Base-by-base conservation (phyloP, 2,329 filamentous ascomycete genomes). In the Colletotrichum siamense region DNA sequence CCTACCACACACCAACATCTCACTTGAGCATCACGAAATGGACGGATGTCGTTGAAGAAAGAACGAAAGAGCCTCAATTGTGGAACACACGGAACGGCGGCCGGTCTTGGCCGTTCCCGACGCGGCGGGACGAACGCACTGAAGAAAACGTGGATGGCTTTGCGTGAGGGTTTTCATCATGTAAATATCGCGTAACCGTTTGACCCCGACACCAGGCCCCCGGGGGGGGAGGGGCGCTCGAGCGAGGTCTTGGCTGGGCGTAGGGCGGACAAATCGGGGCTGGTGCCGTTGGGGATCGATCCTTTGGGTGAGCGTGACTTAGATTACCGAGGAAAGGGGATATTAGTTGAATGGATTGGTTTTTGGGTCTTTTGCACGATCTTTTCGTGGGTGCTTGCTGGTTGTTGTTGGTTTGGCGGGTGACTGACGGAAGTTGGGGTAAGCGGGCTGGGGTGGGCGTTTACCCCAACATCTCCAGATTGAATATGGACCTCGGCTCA, bases 161-260 rank as follows among this genome's bases (percentile, higher is more conserved):
- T 18, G 36, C 16, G 44, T 63, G 69, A 62, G 57, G 72, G 44
- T 76, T 76, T 76, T 69, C 73, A 76, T 76, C 70, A 76, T 69
- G 73, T 69, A 76, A 76, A 76, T 66, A 75, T 75, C 72, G 61
- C 72, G 72, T 75, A 75, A 75, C 49, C 26, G 72, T 61, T 75
- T 71, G 61, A 36, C 55, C 70, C 52, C 18, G 28, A 36, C 13
- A 34, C 22, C 24, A 26, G 15, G 15, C 52, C 52, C 52, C 52
- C 22, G 10, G 15, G 28, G 30, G 30, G 32, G 30, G 16, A 32
- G 59, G 34, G 73, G 59, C 49, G 64, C 63, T 55, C 34, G 34
- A 34, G 36, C 34, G 39, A 55, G 24, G 73, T 72, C 69, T 75
- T 75, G 62, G 69, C 69, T 55, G 59, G 34, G 65, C 65, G 49